Evolutionary conservation across 345 rosid genomes (phyloP), one percentile per base, ranked within the genome.

Genomic region (Clarkia xantiana): DNA sequence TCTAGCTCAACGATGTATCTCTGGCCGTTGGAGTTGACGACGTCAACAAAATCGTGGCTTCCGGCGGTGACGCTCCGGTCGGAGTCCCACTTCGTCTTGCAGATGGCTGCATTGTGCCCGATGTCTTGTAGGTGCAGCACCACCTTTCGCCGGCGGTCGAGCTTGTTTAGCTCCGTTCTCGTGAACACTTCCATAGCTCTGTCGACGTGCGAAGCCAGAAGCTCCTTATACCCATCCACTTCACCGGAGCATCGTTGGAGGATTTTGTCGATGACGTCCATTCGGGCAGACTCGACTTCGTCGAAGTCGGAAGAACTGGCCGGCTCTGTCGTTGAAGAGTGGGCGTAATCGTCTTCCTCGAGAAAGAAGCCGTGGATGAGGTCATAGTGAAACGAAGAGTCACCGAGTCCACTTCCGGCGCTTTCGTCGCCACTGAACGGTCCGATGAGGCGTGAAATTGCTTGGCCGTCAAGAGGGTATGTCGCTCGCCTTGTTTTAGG

Each of bases 101-200:
- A 84, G 62, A 82, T 71, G 39, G 86, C 97, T 6, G 95, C 97
- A 82, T 78, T 84, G 73, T 80, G 75, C 3, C 95, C 95, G 1
- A 57, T 48, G 15, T 80, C 81, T 34, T 78, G 70, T 11, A 89
- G 67, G 15, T 55, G 52, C 42, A 63, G 59, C 90, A 78, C 76
- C 48, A 84, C 75, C 46, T 75, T 65, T 8, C 89, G 84, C 51
- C 71, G 45, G 12, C 75, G 68, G 20, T 71, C 49, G 34, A 62
- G 22, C 51, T 55, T 71, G 16, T 67, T 51, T 16, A 64, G 61
- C 41, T 40, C 17, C 49, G 54, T 53, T 54, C 68, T 19, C 11
- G 81, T 65, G 49, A 68, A 57, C 66, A 22, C 22, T 61, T 82
- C 82, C 68, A n/a, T n/a, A n/a, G n/a, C n/a, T n/a, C n/a, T n/a